phyloP scores from a whole-genome alignment of 306 rosid species.

The Crataegus laevigata region DNA sequence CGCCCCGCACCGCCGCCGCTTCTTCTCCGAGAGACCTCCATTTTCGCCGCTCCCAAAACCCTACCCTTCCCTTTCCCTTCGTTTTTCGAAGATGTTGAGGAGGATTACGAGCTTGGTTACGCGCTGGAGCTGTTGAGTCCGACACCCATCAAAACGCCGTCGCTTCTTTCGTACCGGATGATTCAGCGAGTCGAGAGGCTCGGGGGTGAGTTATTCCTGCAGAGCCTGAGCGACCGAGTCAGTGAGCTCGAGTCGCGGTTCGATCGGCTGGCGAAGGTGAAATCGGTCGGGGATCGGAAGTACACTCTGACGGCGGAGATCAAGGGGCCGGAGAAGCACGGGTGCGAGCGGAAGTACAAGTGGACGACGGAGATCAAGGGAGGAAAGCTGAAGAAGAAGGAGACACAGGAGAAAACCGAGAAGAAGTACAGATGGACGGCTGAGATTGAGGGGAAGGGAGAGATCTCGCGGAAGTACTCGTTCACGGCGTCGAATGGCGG shows the following conservation, averaged over 20 bases:
- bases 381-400: conserved; percentile 34
- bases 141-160: conserved; percentile 30
- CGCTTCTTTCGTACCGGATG: conserved; percentile 25
- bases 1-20: conserved; percentile 10
- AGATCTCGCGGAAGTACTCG: conserved; percentile 47
- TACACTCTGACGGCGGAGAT: conserved; percentile 84
- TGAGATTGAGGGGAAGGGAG: conserved; percentile 69
- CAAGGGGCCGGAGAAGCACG: conserved; percentile 43
- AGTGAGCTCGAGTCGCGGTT: conserved; percentile 62
- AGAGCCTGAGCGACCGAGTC: conserved; percentile 55
- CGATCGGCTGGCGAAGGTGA: conserved; percentile 38
- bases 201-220: conserved; percentile 31
- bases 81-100: conserved; percentile 25
- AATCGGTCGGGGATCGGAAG: conserved; percentile 42
- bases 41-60: conserved; percentile 30
- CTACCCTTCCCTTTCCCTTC: conserved; percentile 49
- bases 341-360: conserved; percentile 66
- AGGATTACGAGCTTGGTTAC: conserved; percentile 29
- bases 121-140: conserved; percentile 27
- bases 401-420: conserved; percentile 12
- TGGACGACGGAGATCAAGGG: conserved; percentile 61
- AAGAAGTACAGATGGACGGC: conserved; percentile 73
- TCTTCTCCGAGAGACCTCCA: conserved; percentile 44
- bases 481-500: conserved; percentile 41
- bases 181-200: conserved; percentile 42